These are phyloP conservation scores for Aspergillus fischeri DNA, from an alignment of 2,329 filamentous ascomycete genomes.

Conservation along the genomic window DNA sequence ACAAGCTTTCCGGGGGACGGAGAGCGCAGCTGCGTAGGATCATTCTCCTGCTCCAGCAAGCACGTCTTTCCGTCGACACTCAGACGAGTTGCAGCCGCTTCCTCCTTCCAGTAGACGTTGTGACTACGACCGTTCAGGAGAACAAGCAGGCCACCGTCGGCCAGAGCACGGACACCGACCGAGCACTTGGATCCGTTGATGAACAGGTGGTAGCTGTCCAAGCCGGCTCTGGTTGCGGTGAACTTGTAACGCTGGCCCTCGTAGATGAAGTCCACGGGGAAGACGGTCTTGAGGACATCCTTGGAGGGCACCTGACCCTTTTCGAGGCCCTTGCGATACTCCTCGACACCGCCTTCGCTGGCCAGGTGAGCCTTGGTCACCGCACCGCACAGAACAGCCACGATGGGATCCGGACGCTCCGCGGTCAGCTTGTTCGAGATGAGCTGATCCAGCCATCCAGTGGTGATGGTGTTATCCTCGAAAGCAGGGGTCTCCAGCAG, in stretches of 20 bases:
- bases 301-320: conserved; percentile 97
- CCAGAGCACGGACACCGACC: conserved; percentile 85
- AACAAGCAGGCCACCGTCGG: conserved; percentile 88
- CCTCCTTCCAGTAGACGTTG: conserved; percentile 99
- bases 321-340: conserved; percentile 84
- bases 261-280: conserved; percentile 98
- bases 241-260: conserved; percentile 97
- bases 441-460: conserved; percentile 96
- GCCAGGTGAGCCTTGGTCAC: conserved; percentile 91
- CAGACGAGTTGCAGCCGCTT: conserved; percentile 89
- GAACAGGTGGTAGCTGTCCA: conserved; percentile 95
- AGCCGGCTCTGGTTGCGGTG: conserved; percentile 85
- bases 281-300: conserved; percentile 95
- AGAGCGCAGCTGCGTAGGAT: conserved; percentile 92
- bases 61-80: conserved; percentile 98
- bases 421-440: conserved; percentile 97
- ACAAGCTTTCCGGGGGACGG: conserved; percentile 96
- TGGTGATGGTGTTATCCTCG: conserved; percentile 98
- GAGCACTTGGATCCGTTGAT: conserved; percentile 98
- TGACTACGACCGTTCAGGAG: conserved; percentile 89
- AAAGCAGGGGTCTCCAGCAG: conserved; percentile 96
- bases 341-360: conserved; percentile 81
- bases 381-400: conserved; percentile 93
- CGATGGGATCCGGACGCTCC: conserved; percentile 86
- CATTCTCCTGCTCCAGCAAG: conserved; percentile 96